These are phyloP conservation scores for Chalaropsis thielavioides DNA, from an alignment of 2,329 filamentous ascomycete species.

Conservation along the genomic window DNA sequence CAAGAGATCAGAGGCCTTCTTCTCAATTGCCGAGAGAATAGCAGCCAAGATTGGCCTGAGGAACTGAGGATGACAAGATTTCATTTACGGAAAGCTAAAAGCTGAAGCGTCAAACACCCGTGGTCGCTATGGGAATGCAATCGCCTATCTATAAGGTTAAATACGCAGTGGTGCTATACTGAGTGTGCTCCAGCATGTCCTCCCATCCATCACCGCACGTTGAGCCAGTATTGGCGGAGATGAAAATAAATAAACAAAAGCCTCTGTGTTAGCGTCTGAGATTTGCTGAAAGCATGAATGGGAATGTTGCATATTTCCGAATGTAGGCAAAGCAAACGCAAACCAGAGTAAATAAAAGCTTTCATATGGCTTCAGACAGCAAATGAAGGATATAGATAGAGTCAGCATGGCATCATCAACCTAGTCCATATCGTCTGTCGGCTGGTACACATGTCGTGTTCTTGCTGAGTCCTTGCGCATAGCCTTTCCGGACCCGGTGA, in stretches of 20 bases:
- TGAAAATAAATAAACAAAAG: not conserved
- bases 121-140: too few species aligned
- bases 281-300: not conserved
- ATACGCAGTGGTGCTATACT: not conserved
- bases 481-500: slow-evolving; percentile 84
- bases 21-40: slow-evolving; percentile 49
- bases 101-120: not conserved
- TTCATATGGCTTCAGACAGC: not conserved
- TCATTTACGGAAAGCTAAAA: not conserved
- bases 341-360: not conserved
- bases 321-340: not conserved
- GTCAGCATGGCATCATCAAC: not conserved
- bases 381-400: not conserved
- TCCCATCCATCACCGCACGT: too few species aligned
- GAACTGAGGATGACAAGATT: slow-evolving; percentile 4
- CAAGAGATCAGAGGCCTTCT: slow-evolving; percentile 55
- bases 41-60: slow-evolving; percentile 30
- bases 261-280: slow-evolving; percentile 9
- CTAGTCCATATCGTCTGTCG: slow-evolving; percentile 59
- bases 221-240: too few species aligned
- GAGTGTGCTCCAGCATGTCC: too few species aligned
- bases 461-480: slow-evolving; percentile 87
- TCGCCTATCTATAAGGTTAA: not conserved
- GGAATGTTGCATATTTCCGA: not conserved
- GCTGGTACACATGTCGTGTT: slow-evolving; percentile 71